Conservation (phyloP, 148 eudicot species). For the Chenopodium album region DNA sequence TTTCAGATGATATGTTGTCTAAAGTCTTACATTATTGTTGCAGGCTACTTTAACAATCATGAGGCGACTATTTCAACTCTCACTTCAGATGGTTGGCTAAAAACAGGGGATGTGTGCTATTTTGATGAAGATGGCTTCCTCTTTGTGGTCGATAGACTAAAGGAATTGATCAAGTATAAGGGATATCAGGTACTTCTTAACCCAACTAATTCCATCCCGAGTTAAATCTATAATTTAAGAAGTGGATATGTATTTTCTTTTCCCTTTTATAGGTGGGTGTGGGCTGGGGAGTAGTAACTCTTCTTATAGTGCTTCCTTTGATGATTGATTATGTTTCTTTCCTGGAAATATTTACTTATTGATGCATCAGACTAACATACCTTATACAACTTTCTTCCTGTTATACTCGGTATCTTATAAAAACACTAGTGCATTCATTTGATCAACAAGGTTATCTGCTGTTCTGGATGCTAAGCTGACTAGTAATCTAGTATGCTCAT, state of each 20-base stretch:
- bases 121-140: conserved; percentile 62
- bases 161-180: conserved; percentile 74
- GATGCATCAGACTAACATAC: background rate
- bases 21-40: background rate
- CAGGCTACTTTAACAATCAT: conserved; percentile 61
- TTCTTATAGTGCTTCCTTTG: background rate
- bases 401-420: no score
- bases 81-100: conserved; percentile 61
- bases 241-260: background rate
- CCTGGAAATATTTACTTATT: background rate
- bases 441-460: no score
- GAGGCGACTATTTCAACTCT: conserved; percentile 57
- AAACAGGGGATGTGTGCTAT: conserved; percentile 68
- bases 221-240: background rate
- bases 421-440: no score
- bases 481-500: no score
- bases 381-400: background rate
- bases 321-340: background rate
- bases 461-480: no score
- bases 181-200: conserved; percentile 59
- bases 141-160: conserved; percentile 64
- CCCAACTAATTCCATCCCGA: background rate
- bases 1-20: background rate
- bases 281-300: background rate
- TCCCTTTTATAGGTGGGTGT: background rate